A percentile compares a stretch with the other conserved stretches of the same genome.
These are phyloP conservation scores for Coniella vitis DNA, from an alignment of 2,329 filamentous ascomycete genomes.

Conservation along the genomic window DNA sequence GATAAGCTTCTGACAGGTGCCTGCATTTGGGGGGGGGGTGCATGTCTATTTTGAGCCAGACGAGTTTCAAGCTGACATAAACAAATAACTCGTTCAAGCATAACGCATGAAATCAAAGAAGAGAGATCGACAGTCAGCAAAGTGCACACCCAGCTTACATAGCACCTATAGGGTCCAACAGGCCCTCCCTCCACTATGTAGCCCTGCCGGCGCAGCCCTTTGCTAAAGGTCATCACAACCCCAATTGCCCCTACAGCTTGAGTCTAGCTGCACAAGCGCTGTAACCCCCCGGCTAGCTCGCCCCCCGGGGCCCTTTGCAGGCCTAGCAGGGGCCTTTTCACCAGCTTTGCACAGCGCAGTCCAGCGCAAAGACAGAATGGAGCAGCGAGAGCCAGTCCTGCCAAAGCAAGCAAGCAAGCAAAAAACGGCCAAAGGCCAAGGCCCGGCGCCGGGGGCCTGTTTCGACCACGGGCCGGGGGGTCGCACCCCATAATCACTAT, in stretches of 20 bases:
- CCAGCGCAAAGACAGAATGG: not conserved
- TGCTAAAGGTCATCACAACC: too few relatives aligned
- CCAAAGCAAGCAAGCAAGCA: not conserved
- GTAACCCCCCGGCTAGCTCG: too few relatives aligned
- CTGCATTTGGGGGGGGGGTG: not conserved
- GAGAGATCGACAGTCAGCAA: not conserved
- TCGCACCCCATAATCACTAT: not conserved
- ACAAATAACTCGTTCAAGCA: not conserved
- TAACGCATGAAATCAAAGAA: too few relatives aligned
- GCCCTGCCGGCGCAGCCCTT: too few relatives aligned
- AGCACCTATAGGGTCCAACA: not conserved
- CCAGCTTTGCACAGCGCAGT: not conserved
- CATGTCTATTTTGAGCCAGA: not conserved
- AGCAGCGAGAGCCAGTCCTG: not conserved
- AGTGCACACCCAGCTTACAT: not conserved
- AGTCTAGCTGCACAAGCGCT: too few relatives aligned
- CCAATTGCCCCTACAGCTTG: too few relatives aligned
- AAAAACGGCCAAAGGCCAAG: not conserved
- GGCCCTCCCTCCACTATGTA: too few relatives aligned
- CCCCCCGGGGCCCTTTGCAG: too few relatives aligned
- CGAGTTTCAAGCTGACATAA: not conserved
- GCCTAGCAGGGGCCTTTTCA: too few relatives aligned
- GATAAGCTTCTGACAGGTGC: not conserved
- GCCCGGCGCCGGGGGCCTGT: conserved; percentile 5
- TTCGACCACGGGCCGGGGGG: conserved; percentile 6